Evolutionary conservation across 441 rosid genomes (phyloP).

Genomic region (Omphalea diandra): DNA sequence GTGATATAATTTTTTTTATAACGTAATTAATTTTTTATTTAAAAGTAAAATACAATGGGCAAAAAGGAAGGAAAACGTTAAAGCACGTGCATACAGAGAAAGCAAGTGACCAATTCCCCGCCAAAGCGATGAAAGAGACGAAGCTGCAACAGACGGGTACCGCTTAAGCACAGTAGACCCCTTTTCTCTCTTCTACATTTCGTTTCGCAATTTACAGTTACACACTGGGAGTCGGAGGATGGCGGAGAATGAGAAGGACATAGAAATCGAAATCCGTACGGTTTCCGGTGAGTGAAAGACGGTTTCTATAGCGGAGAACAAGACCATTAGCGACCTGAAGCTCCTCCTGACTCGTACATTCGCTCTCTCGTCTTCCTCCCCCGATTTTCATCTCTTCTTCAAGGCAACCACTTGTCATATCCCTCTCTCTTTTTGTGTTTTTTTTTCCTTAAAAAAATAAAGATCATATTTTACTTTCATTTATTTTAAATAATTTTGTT

Average conservation of each 20-base stretch:
- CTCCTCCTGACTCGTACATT: conserved; percentile 50
- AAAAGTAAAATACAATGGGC: background rate
- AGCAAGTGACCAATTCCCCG: conserved; percentile 9
- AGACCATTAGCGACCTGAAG: conserved; percentile 58
- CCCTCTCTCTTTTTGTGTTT: background rate
- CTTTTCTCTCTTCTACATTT: background rate
- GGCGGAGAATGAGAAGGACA: conserved; percentile 36
- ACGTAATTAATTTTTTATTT: too few relatives aligned
- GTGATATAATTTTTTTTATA: background rate
- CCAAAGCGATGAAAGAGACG: background rate
- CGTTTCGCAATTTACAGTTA: background rate
- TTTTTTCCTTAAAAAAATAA: background rate
- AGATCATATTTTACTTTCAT: background rate
- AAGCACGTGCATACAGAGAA: background rate
- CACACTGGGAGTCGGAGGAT: background rate
- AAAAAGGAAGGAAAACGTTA: too few relatives aligned
- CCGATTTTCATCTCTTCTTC: conserved; percentile 74
- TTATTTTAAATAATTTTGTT: background rate
- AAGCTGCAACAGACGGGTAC: too few relatives aligned
- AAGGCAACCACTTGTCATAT: conserved; percentile 43
- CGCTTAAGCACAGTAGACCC: background rate
- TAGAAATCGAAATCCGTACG: conserved; percentile 63
- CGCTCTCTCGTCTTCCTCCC: conserved; percentile 63
- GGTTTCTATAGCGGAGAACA: conserved; percentile 33
- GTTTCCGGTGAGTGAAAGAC: conserved; percentile 57